phyloP scores from a whole-genome alignment of 306 rosid species.

The Vigna reflexopilosa region DNA sequence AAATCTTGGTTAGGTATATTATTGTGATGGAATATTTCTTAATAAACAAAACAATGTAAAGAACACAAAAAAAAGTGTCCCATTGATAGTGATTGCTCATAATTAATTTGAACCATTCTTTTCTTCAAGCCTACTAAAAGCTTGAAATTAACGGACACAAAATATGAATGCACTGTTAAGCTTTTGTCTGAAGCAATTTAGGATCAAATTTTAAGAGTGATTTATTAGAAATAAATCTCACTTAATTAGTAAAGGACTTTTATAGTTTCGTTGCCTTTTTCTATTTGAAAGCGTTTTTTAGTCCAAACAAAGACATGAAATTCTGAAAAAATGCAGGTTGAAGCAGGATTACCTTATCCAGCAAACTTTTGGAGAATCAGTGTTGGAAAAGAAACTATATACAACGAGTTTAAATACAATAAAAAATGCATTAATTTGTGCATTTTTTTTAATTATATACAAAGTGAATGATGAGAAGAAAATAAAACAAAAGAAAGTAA shows the following conservation, averaged over 20 bases:
- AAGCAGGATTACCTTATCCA: not conserved
- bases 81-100: conserved; percentile 3
- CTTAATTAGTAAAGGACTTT: not conserved
- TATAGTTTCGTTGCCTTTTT: not conserved
- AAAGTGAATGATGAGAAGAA: not conserved
- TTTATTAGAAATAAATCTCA: not conserved
- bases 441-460: not conserved
- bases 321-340: not conserved
- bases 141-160: conserved; percentile 8
- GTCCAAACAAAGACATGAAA: not conserved
- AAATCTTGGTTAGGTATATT: not conserved
- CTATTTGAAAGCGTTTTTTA: not conserved
- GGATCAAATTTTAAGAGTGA: not conserved
- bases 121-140: not conserved
- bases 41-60: not conserved
- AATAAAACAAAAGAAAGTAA: not conserved
- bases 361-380: not conserved
- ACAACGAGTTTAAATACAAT: not conserved
- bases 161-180: not conserved
- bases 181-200: not conserved
- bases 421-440: not conserved
- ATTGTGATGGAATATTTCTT: not conserved
- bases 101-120: not conserved
- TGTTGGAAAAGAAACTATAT: not conserved
- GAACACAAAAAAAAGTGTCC: not conserved